Evolutionary conservation across 371 early-diverging fungal genomes (phyloP).

Genomic region (Blyttiomyces sp.): DNA sequence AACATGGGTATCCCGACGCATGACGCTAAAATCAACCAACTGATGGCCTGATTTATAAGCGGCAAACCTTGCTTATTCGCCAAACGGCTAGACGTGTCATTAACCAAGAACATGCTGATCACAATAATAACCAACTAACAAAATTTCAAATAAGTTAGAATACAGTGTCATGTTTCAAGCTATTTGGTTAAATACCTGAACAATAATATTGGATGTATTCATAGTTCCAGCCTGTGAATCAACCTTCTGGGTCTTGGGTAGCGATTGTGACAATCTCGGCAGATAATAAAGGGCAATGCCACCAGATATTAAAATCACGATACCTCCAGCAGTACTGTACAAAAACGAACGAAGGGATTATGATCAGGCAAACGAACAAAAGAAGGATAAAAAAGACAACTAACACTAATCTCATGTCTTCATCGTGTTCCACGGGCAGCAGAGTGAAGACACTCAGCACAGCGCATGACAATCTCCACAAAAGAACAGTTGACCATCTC

Average conservation of each 20-base stretch:
- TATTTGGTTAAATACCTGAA: too few relatives aligned
- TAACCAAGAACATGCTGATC: constrained; percentile 23
- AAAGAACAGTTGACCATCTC: constrained; percentile 37
- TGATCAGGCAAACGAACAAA: neutral
- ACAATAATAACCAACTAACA: constrained; percentile 22
- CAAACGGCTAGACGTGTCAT: constrained; percentile 29
- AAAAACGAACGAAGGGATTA: neutral
- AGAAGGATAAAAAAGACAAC: constrained; percentile 9
- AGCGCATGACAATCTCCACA: constrained; percentile 68
- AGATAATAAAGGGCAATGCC: constrained; percentile 19
- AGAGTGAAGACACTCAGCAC: constrained; percentile 78
- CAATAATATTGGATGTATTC: constrained; percentile 6
- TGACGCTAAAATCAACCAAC: constrained; percentile 68
- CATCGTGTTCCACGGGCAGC: constrained; percentile 82
- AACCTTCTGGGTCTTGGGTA: constrained; percentile 13
- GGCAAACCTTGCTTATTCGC: constrained; percentile 64
- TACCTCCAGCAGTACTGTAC: constrained; percentile 28
- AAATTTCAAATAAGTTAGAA: too few relatives aligned
- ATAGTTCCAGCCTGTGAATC: neutral
- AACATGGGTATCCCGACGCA: constrained; percentile 29
- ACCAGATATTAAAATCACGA: constrained; percentile 25
- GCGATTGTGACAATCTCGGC: constrained; percentile 15
- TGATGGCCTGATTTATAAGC: constrained; percentile 61
- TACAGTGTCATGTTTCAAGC: too few relatives aligned
- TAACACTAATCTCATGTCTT: constrained; percentile 71